These are phyloP conservation scores for Nannizziopsis arthrosporioides DNA, from an alignment of 2,329 filamentous ascomycete species.

Conservation along the genomic window DNA sequence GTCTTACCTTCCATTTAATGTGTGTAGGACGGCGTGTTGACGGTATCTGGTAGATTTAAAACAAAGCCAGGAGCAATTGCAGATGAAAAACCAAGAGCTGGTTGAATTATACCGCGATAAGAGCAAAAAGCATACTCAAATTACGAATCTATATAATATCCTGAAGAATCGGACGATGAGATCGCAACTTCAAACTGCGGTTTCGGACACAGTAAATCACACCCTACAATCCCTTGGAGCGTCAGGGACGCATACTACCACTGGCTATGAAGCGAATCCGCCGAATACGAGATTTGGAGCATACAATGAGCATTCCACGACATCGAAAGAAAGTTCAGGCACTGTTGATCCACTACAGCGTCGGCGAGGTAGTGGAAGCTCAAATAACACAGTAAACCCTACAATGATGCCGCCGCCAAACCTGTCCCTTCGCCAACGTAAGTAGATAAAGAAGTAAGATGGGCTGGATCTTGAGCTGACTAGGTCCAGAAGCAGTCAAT, in stretches of 20 bases:
- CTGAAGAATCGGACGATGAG: slow-evolving; percentile 46
- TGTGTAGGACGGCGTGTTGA: slow-evolving; percentile 1
- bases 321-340: background rate
- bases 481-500: slow-evolving; percentile 9
- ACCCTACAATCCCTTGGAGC: slow-evolving; percentile 30
- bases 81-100: slow-evolving; percentile 62
- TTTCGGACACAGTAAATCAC: slow-evolving; percentile 42
- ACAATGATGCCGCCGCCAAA: slow-evolving; percentile 25
- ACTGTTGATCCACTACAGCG: slow-evolving; percentile 13
- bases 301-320: slow-evolving; percentile 15
- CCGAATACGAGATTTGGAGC: slow-evolving; percentile 18
- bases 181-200: slow-evolving; percentile 44
- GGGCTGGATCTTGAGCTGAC: background rate
- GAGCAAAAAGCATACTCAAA: slow-evolving; percentile 54
- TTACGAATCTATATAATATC: slow-evolving; percentile 49
- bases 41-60: slow-evolving; percentile 39
- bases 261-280: slow-evolving; percentile 13
- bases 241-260: slow-evolving; percentile 15
- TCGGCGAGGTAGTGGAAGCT: slow-evolving; percentile 32
- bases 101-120: slow-evolving; percentile 57
- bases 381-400: slow-evolving; percentile 17
- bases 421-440: slow-evolving; percentile 19
- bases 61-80: slow-evolving; percentile 50
- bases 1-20: background rate
- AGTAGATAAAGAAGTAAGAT: slow-evolving; percentile 5